Percentiles rank a stretch among this genome's conserved stretches.
Evolutionary conservation across 768 basidiomycete species (phyloP).

Genomic region (Lentinula detonsa): DNA sequence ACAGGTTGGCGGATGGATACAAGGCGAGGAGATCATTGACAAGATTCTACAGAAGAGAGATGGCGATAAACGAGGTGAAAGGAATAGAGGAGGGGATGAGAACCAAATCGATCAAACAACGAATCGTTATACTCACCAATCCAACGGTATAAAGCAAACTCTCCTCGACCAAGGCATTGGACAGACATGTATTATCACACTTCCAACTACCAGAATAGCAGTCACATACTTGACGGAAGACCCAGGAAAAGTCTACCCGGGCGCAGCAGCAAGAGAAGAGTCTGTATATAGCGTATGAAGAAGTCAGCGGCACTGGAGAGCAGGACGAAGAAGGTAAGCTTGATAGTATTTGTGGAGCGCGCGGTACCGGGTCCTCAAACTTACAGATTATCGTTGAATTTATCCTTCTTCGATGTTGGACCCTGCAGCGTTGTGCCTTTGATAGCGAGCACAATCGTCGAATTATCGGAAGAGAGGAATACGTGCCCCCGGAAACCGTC

Average conservation of each 20-base stretch:
- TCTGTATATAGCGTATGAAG: conserved; percentile 3
- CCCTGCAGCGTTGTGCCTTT: conserved; percentile 87
- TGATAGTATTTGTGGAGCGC: not conserved
- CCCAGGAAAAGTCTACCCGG: conserved; percentile 81
- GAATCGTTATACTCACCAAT: conserved; percentile 45
- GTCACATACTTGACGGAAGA: conserved; percentile 79
- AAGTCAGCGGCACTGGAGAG: not conserved
- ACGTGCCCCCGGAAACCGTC: conserved; percentile 90
- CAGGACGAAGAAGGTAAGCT: not conserved
- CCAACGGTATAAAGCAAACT: conserved; percentile 91
- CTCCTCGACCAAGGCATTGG: conserved; percentile 78
- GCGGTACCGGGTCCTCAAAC: conserved; percentile 7
- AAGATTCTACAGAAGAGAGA: conserved; percentile 49
- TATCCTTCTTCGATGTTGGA: conserved; percentile 85
- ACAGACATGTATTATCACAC: conserved; percentile 80
- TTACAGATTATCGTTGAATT: conserved; percentile 82
- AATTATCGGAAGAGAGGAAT: conserved; percentile 72
- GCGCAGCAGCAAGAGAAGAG: conserved; percentile 94
- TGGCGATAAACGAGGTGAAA: not conserved
- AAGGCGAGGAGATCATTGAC: conserved; percentile 81
- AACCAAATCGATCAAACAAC: not conserved
- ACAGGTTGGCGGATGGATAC: conserved; percentile 81
- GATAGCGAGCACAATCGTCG: conserved; percentile 81
- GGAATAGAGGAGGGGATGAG: not conserved
- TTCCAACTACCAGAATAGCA: conserved; percentile 69